These are phyloP conservation scores for Fusarium verrucosum DNA, from an alignment of 2,329 filamentous ascomycete species.

Conservation along the genomic window DNA sequence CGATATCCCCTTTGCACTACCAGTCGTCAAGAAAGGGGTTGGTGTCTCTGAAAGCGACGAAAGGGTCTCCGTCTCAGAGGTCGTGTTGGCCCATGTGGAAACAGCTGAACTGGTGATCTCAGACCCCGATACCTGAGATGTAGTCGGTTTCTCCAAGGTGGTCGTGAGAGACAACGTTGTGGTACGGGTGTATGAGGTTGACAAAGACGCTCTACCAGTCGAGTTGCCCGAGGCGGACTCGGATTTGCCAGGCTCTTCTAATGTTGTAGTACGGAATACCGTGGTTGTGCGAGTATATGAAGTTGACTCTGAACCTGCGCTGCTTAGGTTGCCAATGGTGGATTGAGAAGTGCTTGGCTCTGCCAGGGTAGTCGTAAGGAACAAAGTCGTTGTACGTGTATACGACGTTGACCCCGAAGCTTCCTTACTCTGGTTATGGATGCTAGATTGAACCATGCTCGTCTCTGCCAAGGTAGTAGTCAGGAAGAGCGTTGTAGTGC, in stretches of 20 bases:
- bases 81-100: slow-evolving; percentile 32
- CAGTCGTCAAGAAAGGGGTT: not conserved
- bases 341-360: slow-evolving; percentile 18
- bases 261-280: slow-evolving; percentile 5
- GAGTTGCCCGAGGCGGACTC: not conserved
- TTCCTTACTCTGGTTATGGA: slow-evolving; percentile 28
- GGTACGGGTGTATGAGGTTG: slow-evolving; percentile 1
- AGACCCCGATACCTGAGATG: slow-evolving; percentile 30
- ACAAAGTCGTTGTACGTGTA: slow-evolving; percentile 15
- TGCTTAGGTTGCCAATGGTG: slow-evolving; percentile 25
- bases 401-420: slow-evolving; percentile 11
- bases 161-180: slow-evolving; percentile 9
- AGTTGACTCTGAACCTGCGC: slow-evolving; percentile 2
- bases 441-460: slow-evolving; percentile 9
- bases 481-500: slow-evolving; percentile 11
- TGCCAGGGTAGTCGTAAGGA: slow-evolving; percentile 1
- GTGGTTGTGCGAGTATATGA: slow-evolving; percentile 14
- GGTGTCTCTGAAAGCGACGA: slow-evolving; percentile 5
- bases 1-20: slow-evolving; percentile 18
- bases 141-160: slow-evolving; percentile 6
- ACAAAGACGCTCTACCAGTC: not conserved
- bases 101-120: slow-evolving; percentile 11
- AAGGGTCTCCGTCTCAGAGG: slow-evolving; percentile 10
- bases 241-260: not conserved
- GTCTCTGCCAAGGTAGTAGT: slow-evolving; percentile 5